Evolutionary conservation across 768 basidiomycete species (phyloP).

Genomic region (Trichaptum fuscoviolaceum): DNA sequence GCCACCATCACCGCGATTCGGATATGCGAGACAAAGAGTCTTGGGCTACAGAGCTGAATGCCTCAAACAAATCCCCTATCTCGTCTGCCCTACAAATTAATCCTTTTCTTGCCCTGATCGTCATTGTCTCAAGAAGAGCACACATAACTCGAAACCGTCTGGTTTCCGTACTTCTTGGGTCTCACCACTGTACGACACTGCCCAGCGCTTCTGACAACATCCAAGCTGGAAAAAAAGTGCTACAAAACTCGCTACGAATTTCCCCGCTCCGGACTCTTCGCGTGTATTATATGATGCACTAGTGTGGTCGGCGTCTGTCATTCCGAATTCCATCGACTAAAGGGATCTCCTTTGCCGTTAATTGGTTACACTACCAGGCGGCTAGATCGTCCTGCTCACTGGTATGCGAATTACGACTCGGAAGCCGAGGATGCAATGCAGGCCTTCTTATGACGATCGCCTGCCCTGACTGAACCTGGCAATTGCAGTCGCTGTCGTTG

Average conservation of each 20-base stretch:
- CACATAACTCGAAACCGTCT: not conserved
- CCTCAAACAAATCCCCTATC: not conserved
- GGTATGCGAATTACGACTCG: slow-evolving; percentile 1
- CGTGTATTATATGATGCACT: not conserved
- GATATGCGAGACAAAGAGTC: not conserved
- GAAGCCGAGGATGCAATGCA: not conserved
- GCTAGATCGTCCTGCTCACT: not conserved
- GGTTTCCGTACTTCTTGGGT: not conserved
- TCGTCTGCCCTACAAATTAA: not conserved
- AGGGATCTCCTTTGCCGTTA: not conserved
- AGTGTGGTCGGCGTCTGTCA: not conserved
- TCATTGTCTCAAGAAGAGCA: not conserved
- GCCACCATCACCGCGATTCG: not conserved
- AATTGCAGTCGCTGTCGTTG: not conserved
- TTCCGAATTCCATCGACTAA: not conserved
- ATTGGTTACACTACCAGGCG: not conserved
- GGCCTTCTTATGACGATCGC: not conserved
- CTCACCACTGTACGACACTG: not conserved
- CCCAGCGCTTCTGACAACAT: not conserved
- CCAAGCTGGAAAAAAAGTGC: not conserved
- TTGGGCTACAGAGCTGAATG: not conserved
- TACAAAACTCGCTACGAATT: not conserved
- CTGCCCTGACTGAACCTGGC: not conserved
- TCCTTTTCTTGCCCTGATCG: not conserved
- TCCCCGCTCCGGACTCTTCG: not conserved